Percentiles rank a stretch among this genome's conserved stretches.
phyloP scores from a whole-genome alignment of 1,139 yeast species.

The Lodderomyces oxycetoniae region DNA sequence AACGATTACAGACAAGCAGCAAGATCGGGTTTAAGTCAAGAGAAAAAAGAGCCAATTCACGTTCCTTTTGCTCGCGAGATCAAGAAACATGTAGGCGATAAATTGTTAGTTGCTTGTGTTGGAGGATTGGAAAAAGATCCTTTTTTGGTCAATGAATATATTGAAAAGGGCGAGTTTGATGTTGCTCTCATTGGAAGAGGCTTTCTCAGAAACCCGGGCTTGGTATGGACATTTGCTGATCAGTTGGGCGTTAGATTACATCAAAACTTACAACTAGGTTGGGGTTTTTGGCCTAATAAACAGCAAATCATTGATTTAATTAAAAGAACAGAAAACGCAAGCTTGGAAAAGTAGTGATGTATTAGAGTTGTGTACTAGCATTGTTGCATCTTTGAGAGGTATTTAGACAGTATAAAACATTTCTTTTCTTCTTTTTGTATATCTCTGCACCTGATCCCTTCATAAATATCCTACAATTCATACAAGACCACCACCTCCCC shows the following conservation, averaged over 20 bases:
- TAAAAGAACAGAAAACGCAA: constrained; percentile 15
- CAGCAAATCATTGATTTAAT: constrained; percentile 15
- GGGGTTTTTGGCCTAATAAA: constrained; percentile 18
- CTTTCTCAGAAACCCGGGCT: constrained; percentile 46
- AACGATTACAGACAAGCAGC: constrained; percentile 32
- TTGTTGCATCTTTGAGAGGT: too few relatives aligned
- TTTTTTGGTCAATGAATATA: constrained; percentile 31
- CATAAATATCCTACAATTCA: too few relatives aligned
- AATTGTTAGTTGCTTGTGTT: constrained; percentile 41
- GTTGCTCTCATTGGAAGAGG: constrained; percentile 42
- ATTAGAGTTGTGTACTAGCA: too few relatives aligned
- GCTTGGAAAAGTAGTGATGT: too few relatives aligned
- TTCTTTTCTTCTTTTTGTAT: too few relatives aligned
- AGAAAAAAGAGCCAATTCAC: constrained; percentile 21
- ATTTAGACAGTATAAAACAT: too few relatives aligned
- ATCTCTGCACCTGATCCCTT: too few relatives aligned
- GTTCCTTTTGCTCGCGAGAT: constrained; percentile 37
- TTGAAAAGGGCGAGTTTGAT: constrained; percentile 43
- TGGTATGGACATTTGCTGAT: constrained; percentile 47
- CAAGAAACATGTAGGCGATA: constrained; percentile 42
- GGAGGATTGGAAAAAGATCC: constrained; percentile 35
- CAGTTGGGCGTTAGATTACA: constrained; percentile 39
- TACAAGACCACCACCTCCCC: too few relatives aligned
- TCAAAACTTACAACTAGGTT: constrained; percentile 34
- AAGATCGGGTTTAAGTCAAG: constrained; percentile 15